Base-by-base conservation (phyloP, 2,329 filamentous ascomycete genomes). In the Talaromyces marneffei region DNA sequence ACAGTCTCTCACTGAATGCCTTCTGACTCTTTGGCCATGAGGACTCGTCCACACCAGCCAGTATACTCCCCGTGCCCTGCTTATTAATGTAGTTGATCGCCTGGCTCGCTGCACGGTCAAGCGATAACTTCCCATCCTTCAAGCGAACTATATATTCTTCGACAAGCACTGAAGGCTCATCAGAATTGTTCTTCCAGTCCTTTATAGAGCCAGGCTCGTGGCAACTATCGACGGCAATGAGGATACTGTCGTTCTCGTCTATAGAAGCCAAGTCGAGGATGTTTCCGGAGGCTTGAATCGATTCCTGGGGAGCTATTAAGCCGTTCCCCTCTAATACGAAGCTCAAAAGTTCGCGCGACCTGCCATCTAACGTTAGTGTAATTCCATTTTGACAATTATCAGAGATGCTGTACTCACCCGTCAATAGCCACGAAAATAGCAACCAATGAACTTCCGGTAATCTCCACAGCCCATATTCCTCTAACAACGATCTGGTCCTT, bases 301-400 rank as follows among this genome's bases (percentile, higher is more conserved):
- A 82, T 50, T 80, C 75, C 7, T 74, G 72, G 63, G 82, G 77
- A 8, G 77, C 72, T 42, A 91, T 77, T 14, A 70, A 74, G 63
- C 81, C 82, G 54, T 82, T 72, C 1, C 71, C 63, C n/a, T 72
- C 72, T 5, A 89, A 77, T n/a, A 76, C 75, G 76, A 88, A 89
- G 60, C 83, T 76, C 72, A 93, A 86, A 8, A 95, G 66, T 80
- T 77, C 74, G 88, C 87, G 25, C 88, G 75, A 42, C 82, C 89
- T 62, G 85, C 83, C 59, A 83, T 71, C 37, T 81, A 85, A 25
- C 7, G 58, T 71, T 62, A 71, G 66, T 9, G 10, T 50, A 16
- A 29, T 40, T 57, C 14, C n/a, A 8, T 25, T 50, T 23, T 46
- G 3, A 60, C 18, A 44, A 61, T 50, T 4, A 52, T 27, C 16